Evolutionary conservation across 805 yeast genomes (phyloP), one percentile per base, ranked within the genome.

Genomic region (Zygosaccharomyces bailii): DNA sequence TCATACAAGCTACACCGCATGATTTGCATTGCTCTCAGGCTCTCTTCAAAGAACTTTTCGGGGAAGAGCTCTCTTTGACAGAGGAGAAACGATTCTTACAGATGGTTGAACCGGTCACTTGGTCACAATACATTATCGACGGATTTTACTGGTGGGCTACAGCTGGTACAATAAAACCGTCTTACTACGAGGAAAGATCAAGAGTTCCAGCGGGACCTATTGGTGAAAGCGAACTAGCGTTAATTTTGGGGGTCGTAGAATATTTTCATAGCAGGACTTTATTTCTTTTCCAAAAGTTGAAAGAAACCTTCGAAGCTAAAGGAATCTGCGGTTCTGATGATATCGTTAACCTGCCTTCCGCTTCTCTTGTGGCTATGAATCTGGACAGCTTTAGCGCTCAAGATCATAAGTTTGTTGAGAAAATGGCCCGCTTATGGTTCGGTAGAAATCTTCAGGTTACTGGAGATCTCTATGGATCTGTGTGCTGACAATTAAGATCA

Each of bases 331-430:
- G 45, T 20, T 29, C 48, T 3, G 50, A 43, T 17, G 54, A 46
- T 17, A 25, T 44, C 3, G 48, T 58, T 1, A 36, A 29, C 5
- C 20, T 60, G 4, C 47, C 58, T 2, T 54, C 63, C 1, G 36
- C 46, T 3, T 51, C 53, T 19, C 47, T 65, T 18, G 41, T 50
- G 4, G 43, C 49, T 7, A 42, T 63, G 45, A 53, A 56, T 10
- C 43, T 65, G 9, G 69, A 65, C 44, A 61, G 67, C 37, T 65
- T 65, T 39, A 62, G 67, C 43, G n/a, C 34, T 18, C 60, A 58
- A 33, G 68, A 65, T 44, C 48, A 53, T 19, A 37, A 44, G 13
- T 60, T 64, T 42, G 36, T 64, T 2, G 39, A 51, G 25, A 34
- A 44, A 23, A 34, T 63, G 13, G 49, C 57, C 13, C 33, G 44